These are phyloP conservation scores for rapeseed (Brassica napus) DNA, from an alignment of 345 rosid genomes.

Conservation along the genomic window Da-Ae NC_063445.1:11738501-11739000, in stretches of 20 bases:
- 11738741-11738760: background rate
- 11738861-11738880: background rate
- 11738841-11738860: background rate
- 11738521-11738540: background rate
- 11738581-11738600: background rate
- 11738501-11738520: background rate
- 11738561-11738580: background rate
- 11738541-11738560: slow-evolving; percentile 12
- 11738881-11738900: background rate
- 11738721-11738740: background rate
- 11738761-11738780: background rate
- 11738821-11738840: background rate
- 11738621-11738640: background rate
- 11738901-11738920: background rate
- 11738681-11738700: background rate
- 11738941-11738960: background rate
- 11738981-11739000: background rate
- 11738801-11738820: background rate
- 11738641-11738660: background rate
- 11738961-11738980: background rate
- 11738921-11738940: background rate
- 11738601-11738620: background rate
- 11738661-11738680: background rate
- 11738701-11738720: background rate
- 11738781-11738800: background rate